Percentiles rank a stretch among this genome's conserved stretches.
Evolutionary conservation across 1,139 yeast genomes (phyloP).

Genomic region (Yamadazyma aaseri): DNA sequence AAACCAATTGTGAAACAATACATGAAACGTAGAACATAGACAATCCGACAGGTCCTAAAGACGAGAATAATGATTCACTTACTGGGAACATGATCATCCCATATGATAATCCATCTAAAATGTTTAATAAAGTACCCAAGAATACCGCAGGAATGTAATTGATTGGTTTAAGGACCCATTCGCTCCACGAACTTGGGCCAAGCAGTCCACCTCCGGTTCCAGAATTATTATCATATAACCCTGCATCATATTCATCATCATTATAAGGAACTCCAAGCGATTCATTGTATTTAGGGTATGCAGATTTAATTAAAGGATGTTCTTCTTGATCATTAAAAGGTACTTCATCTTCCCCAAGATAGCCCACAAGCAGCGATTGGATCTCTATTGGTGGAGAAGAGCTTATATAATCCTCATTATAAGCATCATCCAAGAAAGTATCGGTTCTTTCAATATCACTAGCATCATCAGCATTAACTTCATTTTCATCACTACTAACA

Average conservation of each 20-base stretch:
- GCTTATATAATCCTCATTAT: slow-evolving; percentile 16
- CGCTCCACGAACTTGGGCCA: too few species aligned
- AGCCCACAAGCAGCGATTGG: slow-evolving; percentile 4
- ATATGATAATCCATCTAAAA: slow-evolving; percentile 89
- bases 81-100: slow-evolving; percentile 98
- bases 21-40: slow-evolving; percentile 94
- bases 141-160: slow-evolving; percentile 74
- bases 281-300: slow-evolving; percentile 2
- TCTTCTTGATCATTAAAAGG: neutral
- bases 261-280: neutral
- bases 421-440: slow-evolving; percentile 6
- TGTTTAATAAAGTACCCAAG: slow-evolving; percentile 78
- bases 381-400: slow-evolving; percentile 30
- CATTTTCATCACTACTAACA: slow-evolving; percentile 12
- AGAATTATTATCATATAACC: neutral
- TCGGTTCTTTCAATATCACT: slow-evolving; percentile 2
- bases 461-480: slow-evolving; percentile 5
- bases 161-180: slow-evolving; percentile 35
- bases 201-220: neutral
- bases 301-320: slow-evolving; percentile 1
- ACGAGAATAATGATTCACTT: slow-evolving; percentile 71
- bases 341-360: neutral
- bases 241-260: slow-evolving; percentile 2
- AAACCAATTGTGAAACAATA: slow-evolving; percentile 80
- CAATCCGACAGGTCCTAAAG: slow-evolving; percentile 83